Base-by-base conservation (phyloP, 108 stramenopile species). In the Fistulifera pelliculosa region DNA sequence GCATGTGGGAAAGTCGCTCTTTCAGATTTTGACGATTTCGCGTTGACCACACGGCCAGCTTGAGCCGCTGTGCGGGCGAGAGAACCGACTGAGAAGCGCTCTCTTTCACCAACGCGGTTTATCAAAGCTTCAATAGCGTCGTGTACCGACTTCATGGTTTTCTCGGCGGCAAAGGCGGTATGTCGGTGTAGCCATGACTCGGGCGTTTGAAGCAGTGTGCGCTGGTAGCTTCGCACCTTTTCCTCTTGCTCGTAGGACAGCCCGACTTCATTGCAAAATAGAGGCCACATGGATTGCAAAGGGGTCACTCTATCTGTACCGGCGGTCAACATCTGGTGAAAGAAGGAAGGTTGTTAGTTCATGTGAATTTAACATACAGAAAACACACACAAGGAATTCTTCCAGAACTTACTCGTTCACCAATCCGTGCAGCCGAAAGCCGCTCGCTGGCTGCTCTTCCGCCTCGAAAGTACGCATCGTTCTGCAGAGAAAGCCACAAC, bases 161-260 rank as follows among this genome's bases (percentile, higher is more conserved):
- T 70, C 18, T 50, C 63, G 0, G 84, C 72, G 17, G 91, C 71
- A 11, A 71, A 28, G 11, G 86, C 76, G 8, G 81, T 79, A 58
- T 93, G 90, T 15, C 94, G 80, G 43, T 81, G 68, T 0, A 91
- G 47, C 91, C 90, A 91, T 21, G 78, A 55, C 25, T 60, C 58
- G 10, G 56, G 52, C 27, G 75, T 62, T 23, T 71, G 68, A 47
- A 91, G 42, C 14, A 79, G 56, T 10, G 64, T 58, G 43, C 81
- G 58, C 54, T 95, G 90, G 43, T 70, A 72, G 1, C 38, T 56
- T 24, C 91, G 80, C 8, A 94, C 69, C 49, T 75, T 73, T 56
- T 93, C 96, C 59, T 97, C 94, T 57, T 95, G 94, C 27, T 94
- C 94, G 49, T 90, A 91, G 8, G 84, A 86, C 7, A 97, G 61